Conservation (phyloP, 2,329 filamentous ascomycete genomes). For the Aspergillus tubingensis region DNA sequence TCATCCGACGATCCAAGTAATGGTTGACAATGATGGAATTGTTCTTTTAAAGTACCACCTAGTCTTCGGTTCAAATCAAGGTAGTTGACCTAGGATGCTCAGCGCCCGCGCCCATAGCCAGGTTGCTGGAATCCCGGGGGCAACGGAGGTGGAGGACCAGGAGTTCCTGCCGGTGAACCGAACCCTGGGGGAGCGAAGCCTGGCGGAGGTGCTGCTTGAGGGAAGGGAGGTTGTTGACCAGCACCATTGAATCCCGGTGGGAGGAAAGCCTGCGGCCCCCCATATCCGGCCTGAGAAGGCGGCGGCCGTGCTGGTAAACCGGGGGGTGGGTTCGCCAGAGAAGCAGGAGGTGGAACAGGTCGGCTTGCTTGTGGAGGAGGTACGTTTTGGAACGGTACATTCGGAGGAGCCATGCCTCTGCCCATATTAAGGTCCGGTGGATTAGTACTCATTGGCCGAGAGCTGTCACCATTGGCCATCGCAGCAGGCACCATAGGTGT, state of each 20-base stretch:
- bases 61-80: not conserved
- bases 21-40: not conserved
- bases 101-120: constrained; percentile 41
- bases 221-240: constrained; percentile 32
- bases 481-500: constrained; percentile 46
- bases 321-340: constrained; percentile 50
- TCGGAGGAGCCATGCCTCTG: constrained; percentile 44
- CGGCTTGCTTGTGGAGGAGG: constrained; percentile 49
- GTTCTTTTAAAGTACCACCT: not conserved
- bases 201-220: constrained; percentile 49
- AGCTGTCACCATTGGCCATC: constrained; percentile 46
- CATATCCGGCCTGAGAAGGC: constrained; percentile 67
- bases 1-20: not conserved
- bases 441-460: constrained; percentile 35
- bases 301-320: constrained; percentile 70
- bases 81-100: constrained; percentile 17
- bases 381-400: constrained; percentile 45
- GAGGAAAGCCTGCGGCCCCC: constrained; percentile 55
- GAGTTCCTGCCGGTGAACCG: constrained; percentile 34
- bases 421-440: constrained; percentile 40
- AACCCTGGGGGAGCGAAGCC: constrained; percentile 56
- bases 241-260: constrained; percentile 42
- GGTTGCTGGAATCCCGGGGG: constrained; percentile 48
- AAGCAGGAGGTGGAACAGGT: constrained; percentile 59
- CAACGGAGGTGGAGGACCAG: constrained; percentile 36